Evolutionary conservation across 257 asterid species (phyloP), one percentile per base, ranked within the genome.

Genomic region (Capsicum pubescens): DNA sequence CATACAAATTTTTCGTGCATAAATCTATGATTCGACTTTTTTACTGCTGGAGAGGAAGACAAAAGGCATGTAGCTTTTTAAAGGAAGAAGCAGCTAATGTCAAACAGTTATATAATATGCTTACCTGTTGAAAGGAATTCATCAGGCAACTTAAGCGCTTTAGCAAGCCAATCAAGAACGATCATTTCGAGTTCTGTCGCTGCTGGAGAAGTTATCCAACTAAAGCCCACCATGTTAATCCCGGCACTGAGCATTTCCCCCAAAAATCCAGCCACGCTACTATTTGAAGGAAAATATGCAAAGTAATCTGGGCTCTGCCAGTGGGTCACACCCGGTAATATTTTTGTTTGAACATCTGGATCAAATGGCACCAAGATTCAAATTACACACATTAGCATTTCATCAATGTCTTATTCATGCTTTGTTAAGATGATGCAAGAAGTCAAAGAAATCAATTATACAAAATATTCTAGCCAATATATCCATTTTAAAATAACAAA

Each of bases 191-290:
- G 99, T 82, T 96, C 99, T 1, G 99, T 96, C 9, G 99, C 99
- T 84, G 99, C 99, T 61, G 99, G 99, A 79, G 99, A 95, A 54
- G 94, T 91, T 85, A 95, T 92, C 99, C 99, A 96, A 88, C 98
- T 96, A 83, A 96, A 96, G 1, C 99, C 99, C 86, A 96, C 98
- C 94, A 93, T 93, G 88, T 89, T 96, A 87, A 96, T 93, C 54
- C 91, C 98, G 9, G 97, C 98, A 90, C 98, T 93, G 42, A 96
- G 97, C 98, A 96, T 96, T 87, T 96, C 99, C 35, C 99, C 99
- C 64, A 96, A 86, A 83, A 96, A 94, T 64, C 99, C 98, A 0
- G 99, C 99, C 66, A 92, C 84, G 68, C 99, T 96, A 87, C 98
- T 93, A 84, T 96, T 96, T 63, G 94, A 86, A 55, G 98, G 95